Percentiles rank a stretch among this genome's conserved stretches.
phyloP scores from a whole-genome alignment of 225 moss, liverwort and hornwort species.

The Thuidium tamariscinum region DNA sequence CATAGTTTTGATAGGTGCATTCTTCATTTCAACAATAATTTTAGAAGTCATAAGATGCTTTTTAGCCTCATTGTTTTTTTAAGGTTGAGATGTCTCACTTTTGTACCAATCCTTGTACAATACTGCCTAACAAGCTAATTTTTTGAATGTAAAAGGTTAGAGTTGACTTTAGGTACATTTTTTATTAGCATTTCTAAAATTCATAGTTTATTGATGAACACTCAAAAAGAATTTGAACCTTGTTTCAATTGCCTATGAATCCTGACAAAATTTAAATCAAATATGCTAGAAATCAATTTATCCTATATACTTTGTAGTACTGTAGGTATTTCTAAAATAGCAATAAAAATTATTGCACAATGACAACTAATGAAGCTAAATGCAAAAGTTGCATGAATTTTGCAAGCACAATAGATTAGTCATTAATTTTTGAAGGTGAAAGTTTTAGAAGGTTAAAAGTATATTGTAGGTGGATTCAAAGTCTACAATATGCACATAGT shows the following conservation, averaged over 20 bases:
- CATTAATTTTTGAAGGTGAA: no score
- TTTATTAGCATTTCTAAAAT: neutral
- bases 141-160: neutral
- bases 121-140: neutral
- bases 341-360: no score
- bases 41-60: neutral
- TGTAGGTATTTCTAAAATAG: no score
- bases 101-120: neutral
- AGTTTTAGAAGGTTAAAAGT: neutral
- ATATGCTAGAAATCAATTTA: accelerated
- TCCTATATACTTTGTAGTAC: neutral
- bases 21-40: neutral
- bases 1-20: neutral
- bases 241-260: neutral
- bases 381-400: no score
- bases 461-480: neutral
- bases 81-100: neutral
- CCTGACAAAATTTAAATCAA: neutral
- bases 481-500: accelerated
- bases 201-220: accelerated
- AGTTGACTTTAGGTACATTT: neutral
- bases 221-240: no score
- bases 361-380: no score
- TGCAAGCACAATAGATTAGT: no score
- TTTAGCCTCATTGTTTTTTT: accelerated